These are phyloP conservation scores for Scenedesmus sp. DNA, from an alignment of 163 green algal species.

Conservation along the genomic window DNA sequence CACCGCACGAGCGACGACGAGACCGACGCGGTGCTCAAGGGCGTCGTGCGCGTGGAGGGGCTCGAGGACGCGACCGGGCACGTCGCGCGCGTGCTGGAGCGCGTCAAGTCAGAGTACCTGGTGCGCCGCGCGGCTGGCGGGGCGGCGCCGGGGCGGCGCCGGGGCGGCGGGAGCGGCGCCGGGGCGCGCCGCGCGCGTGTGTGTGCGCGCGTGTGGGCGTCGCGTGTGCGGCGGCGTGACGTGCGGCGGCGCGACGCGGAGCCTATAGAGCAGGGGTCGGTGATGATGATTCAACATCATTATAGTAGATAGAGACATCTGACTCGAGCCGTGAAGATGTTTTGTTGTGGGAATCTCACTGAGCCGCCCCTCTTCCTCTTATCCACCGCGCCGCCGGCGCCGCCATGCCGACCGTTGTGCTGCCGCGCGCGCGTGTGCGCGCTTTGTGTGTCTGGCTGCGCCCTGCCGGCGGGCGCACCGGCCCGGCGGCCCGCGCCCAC, in stretches of 20 bases:
- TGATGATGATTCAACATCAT: constrained; percentile 45
- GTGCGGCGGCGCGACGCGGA: too few species aligned
- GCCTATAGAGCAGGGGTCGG: too few species aligned
- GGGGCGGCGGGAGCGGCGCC: too few species aligned
- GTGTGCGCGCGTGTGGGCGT: constrained; percentile 5
- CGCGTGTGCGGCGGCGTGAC: neutral
- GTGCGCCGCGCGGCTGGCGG: constrained; percentile 49
- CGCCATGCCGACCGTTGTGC: too few species aligned
- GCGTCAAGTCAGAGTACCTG: constrained; percentile 91
- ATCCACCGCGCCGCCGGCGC: too few species aligned
- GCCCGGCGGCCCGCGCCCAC: too few species aligned
- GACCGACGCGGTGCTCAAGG: constrained; percentile 85
- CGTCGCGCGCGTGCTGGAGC: constrained; percentile 81
- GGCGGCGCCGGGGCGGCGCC: too few species aligned
- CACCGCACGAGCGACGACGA: constrained; percentile 84
- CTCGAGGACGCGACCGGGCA: constrained; percentile 94
- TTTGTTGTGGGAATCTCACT: constrained; percentile 71
- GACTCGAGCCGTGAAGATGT: constrained; percentile 55
- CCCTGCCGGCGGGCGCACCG: too few species aligned
- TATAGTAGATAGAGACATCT: constrained; percentile 74
- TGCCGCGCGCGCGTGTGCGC: too few species aligned
- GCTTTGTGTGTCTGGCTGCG: too few species aligned
- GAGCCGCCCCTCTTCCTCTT: constrained; percentile 45
- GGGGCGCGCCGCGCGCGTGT: neutral
- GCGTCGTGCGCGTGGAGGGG: constrained; percentile 93